Evolutionary conservation across 768 basidiomycete genomes (phyloP), one percentile per base, ranked within the genome.

Genomic region (Kwoniella newhampshirensis): DNA sequence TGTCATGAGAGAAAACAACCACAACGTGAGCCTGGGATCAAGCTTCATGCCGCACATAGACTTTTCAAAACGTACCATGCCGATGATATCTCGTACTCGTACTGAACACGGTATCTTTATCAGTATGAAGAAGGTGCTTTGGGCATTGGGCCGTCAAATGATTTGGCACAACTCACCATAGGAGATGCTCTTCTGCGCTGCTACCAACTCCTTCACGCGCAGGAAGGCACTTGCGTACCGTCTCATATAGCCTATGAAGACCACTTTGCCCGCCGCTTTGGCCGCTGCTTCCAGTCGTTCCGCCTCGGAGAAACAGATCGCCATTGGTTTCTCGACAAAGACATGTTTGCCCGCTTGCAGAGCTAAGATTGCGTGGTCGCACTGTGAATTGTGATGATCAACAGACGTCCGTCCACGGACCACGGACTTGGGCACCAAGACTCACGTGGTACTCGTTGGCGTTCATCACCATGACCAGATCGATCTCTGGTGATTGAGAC

Each of bases 291-390:
- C 51, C 30, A 75, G 63, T 1, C 46, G 42, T 2, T 69, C 54
- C 1, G 67, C 70, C 13, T 68, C 73, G 6, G 35, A 50, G 3
- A 46, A 51, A 0, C 65, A 67, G n/a, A 66, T 36, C 4, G 58
- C 41, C 67, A 73, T 73, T 0, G 73, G 71, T 51, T 75, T 75
- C 64, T 75, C 73, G 55, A 73, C 63, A 37, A 75, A 62, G 32
- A 75, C 67, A 42, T 66, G 64, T 47, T 71, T 71, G 7, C 66
- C 57, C 3, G 62, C 65, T 17, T 54, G 17, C 9, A 59, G 49
- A 28, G 55, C 53, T 27, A 55, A 60, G 9, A 64, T 50, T 11
- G 66, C 60, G 36, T 64, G 54, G n/a, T 25, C 11, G 18, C 37
- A 20, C 50, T 51, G 48, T 4, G 40, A 7, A n/a, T 6, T 7